Base-by-base conservation (phyloP, 176 grass and related monocot genomes). In the Phragmites australis region DNA sequence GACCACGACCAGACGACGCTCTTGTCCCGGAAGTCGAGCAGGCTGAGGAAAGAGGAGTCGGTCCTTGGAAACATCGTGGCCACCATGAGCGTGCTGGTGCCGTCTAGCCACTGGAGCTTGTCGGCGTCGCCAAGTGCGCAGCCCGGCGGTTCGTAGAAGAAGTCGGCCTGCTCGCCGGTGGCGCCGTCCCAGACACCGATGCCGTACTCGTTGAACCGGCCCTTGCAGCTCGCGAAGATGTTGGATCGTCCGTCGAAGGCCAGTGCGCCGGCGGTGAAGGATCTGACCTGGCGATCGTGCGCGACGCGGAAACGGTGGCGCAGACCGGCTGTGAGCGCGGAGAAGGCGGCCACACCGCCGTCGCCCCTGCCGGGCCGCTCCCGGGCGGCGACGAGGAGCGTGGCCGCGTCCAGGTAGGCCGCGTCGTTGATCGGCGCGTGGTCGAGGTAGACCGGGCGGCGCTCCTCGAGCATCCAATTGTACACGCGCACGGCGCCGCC, bases 181-280 rank as follows among this genome's bases (percentile, higher is more conserved):
- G 27, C 39, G 32, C 30, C 1, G 61, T 94, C 96, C 96, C 96
- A 98, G 21, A 82, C 86, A 3, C 54, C 92, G 17, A 98, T 47
- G 55, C 96, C 96, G 62, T 98, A 91, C 86, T 98, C 95, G 59
- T 94, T 94, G 70, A 92, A 31, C 27, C 95, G 54, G 7, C 95
- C 95, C 85, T 88, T 98, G 83, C 95, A 94, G 77, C 92, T 94
- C 0, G 90, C 83, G 64, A 98, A 98, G 34, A 94, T 74, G 21
- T 8, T 32, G 74, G 21, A 10, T 0, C 44, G 43, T 0, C 18
- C 21, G 14, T 77, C 63, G 13, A 93, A 45, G 15, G 76, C 83
- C 11, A 94, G 83, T 0, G 95, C 92, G 5, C 92, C 92, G 1
- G 92, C 92, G 1, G 92, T 98, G 84, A 94, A 94, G 53, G 86